A percentile compares a stretch with the other conserved stretches of the same genome.
Evolutionary conservation across 495 filamentous ascomycete genomes (phyloP).

Genomic region (Hypoxylon perforatum): DNA sequence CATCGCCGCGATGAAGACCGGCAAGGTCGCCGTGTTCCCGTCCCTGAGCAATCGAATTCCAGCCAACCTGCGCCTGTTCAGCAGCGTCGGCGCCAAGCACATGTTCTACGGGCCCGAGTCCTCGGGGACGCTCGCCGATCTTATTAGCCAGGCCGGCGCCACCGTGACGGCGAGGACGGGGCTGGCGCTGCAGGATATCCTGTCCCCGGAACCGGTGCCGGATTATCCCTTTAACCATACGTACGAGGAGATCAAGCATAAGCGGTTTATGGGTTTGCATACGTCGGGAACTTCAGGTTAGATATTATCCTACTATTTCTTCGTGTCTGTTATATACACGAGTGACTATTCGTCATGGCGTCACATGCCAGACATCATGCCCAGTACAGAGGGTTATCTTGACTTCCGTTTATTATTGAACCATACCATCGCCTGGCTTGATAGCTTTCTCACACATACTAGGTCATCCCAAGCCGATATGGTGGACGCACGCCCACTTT

Average conservation of each 20-base stretch:
- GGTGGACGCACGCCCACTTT: conserved; percentile 43
- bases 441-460: conserved; percentile 24
- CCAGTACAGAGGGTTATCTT: too few species aligned
- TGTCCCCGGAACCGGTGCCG: conserved; percentile 33
- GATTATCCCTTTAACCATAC: conserved; percentile 39
- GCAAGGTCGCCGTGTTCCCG: conserved; percentile 39
- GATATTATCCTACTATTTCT: conserved; percentile 5
- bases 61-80: conserved; percentile 38
- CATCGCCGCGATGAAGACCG: conserved; percentile 42
- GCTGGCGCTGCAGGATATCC: conserved; percentile 23
- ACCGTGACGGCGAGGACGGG: conserved; percentile 22
- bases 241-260: conserved; percentile 38
- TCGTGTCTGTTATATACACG: background rate
- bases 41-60: conserved; percentile 36
- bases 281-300: conserved; percentile 44
- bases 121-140: conserved; percentile 23
- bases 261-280: conserved; percentile 40
- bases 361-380: too few species aligned
- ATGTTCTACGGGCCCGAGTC: conserved; percentile 40
- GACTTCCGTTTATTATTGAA: too few species aligned
- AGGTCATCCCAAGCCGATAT: conserved; percentile 46
- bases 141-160: conserved; percentile 23
- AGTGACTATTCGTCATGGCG: too few species aligned
- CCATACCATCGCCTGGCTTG: background rate
- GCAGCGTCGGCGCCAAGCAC: conserved; percentile 29